phyloP scores from a whole-genome alignment of 2,329 filamentous ascomycete genomes.

The Talaromyces albobiverticillius region DNA sequence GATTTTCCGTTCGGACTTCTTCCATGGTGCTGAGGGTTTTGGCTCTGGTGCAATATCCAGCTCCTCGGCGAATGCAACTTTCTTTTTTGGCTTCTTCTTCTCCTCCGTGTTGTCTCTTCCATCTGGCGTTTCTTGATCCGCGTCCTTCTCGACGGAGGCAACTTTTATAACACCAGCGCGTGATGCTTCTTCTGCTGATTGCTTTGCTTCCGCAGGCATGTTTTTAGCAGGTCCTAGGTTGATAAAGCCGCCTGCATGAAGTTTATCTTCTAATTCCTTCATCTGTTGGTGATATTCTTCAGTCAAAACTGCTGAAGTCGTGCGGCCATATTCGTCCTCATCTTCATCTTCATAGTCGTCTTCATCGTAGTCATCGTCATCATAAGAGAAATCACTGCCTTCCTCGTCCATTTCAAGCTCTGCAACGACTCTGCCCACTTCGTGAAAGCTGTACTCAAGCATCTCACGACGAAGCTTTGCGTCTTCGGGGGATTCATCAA shows the following conservation, averaged over 20 bases:
- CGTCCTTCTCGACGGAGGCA: slow-evolving; percentile 18
- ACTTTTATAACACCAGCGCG: slow-evolving; percentile 23
- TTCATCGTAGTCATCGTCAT: slow-evolving; percentile 55
- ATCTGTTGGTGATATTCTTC: slow-evolving; percentile 78
- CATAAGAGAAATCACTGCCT: slow-evolving; percentile 47
- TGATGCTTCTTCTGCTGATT: slow-evolving; percentile 23
- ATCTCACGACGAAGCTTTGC: slow-evolving; percentile 79
- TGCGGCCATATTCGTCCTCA: slow-evolving; percentile 74
- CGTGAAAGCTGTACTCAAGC: slow-evolving; percentile 82
- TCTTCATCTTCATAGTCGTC: slow-evolving; percentile 59
- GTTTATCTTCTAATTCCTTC: slow-evolving; percentile 75
- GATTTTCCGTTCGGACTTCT: slow-evolving; percentile 23
- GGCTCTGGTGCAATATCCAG: slow-evolving; percentile 64
- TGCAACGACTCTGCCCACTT: slow-evolving; percentile 88
- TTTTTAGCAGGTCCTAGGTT: slow-evolving; percentile 52
- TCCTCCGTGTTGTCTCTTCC: slow-evolving; percentile 22
- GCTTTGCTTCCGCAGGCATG: slow-evolving; percentile 27
- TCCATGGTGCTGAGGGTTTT: slow-evolving; percentile 25
- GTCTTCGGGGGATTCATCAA: slow-evolving; percentile 76
- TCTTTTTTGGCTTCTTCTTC: slow-evolving; percentile 51
- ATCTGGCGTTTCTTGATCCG: slow-evolving; percentile 13
- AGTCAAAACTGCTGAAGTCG: slow-evolving; percentile 63
- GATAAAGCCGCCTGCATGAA: slow-evolving; percentile 58
- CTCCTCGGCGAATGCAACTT: slow-evolving; percentile 73
- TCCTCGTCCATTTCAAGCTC: slow-evolving; percentile 80